phyloP scores from a whole-genome alignment of 176 grass and related monocot genomes.

The Zizania latifolia region DNA sequence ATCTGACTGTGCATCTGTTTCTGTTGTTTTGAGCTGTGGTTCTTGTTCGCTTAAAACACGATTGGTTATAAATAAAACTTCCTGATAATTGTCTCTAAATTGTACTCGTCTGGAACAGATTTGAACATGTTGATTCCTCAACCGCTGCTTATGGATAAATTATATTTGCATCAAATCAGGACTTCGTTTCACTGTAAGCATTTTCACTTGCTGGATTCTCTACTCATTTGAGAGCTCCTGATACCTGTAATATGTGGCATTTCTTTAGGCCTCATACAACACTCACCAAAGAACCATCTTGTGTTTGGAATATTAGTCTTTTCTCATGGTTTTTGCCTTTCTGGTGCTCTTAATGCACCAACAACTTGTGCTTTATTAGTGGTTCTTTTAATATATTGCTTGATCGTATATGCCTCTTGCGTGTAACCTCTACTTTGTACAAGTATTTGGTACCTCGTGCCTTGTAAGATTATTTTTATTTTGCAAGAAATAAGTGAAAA shows the following conservation, averaged over 20 bases:
- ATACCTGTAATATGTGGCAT: background rate
- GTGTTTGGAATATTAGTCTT: background rate
- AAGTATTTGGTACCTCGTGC: background rate
- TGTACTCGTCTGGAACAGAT: background rate
- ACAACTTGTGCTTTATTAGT: background rate
- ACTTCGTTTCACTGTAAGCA: background rate
- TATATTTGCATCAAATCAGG: background rate
- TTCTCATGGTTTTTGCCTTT: background rate
- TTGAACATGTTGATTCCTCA: background rate
- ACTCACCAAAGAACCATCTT: background rate
- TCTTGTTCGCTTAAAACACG: constrained; percentile 54
- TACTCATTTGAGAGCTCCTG: background rate
- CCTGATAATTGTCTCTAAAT: constrained; percentile 7
- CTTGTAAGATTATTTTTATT: no score
- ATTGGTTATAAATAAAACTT: constrained; percentile 19
- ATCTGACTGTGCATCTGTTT: constrained; percentile 7
- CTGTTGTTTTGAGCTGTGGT: constrained; percentile 37
- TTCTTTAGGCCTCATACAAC: background rate
- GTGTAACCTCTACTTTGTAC: background rate
- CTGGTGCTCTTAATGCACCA: no score
- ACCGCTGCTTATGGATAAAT: background rate
- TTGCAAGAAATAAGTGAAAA: background rate
- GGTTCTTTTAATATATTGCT: background rate
- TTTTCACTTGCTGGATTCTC: background rate
- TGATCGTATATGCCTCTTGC: background rate